Evolutionary conservation across 805 yeast species (phyloP).

Genomic region (Lachancea sp.): DNA sequence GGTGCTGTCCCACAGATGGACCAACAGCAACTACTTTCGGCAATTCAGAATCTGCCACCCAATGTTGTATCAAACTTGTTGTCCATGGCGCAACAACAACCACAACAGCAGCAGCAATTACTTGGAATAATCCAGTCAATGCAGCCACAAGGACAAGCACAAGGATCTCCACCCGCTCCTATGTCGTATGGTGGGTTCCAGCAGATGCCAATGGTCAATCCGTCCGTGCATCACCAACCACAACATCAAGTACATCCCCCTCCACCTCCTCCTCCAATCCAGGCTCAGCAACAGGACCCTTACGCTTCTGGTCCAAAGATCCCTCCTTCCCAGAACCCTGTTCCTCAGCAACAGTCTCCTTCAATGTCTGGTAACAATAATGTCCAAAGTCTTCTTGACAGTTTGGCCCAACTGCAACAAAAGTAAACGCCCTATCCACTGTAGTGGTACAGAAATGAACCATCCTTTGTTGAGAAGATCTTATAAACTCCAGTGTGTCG

Average conservation of each 20-base stretch:
- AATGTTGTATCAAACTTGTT: constrained; percentile 29
- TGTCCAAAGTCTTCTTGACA: constrained; percentile 35
- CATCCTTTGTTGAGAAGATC: not conserved
- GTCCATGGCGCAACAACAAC: constrained; percentile 31
- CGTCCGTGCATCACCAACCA: constrained; percentile 9
- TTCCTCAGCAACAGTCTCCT: constrained; percentile 12
- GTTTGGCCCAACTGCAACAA: constrained; percentile 34
- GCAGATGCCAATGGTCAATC: not conserved
- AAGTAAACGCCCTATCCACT: constrained; percentile 6
- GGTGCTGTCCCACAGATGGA: constrained; percentile 7
- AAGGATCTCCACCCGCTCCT: constrained; percentile 3
- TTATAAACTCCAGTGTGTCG: not conserved
- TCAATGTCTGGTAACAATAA: constrained; percentile 26
- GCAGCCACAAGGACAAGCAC: constrained; percentile 19
- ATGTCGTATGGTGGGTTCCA: constrained; percentile 4
- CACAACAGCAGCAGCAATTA: constrained; percentile 27
- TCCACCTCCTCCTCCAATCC: constrained; percentile 10
- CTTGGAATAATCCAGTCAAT: constrained; percentile 30
- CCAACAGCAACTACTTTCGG: constrained; percentile 30
- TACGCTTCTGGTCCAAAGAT: constrained; percentile 14
- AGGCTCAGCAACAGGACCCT: constrained; percentile 20
- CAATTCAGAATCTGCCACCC: constrained; percentile 33
- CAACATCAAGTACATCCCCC: constrained; percentile 21
- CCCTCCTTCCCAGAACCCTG: constrained; percentile 8
- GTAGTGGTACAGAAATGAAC: not conserved